Conservation (phyloP, 768 basidiomycete species). For the Gloeophyllum trabeum region DNA sequence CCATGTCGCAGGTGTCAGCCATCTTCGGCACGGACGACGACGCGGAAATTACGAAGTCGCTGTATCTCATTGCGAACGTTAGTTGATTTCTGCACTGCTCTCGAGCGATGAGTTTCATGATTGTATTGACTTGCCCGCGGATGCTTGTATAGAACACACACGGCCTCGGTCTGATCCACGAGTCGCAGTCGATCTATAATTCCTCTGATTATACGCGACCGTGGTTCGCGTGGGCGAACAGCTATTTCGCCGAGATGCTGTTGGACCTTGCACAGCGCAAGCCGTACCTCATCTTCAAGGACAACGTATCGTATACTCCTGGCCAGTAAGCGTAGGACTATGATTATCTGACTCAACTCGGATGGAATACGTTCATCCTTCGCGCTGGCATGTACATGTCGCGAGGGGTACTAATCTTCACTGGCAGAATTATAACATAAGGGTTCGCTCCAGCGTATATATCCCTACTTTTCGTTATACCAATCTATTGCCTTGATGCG, state of each 20-base stretch:
- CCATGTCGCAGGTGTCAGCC: slow-evolving; percentile 69
- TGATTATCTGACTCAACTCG: too few relatives aligned
- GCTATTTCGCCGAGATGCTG: slow-evolving; percentile 77
- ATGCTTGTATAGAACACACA: slow-evolving; percentile 46
- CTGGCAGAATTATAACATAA: too few relatives aligned
- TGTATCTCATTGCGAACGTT: slow-evolving; percentile 66
- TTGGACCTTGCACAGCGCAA: slow-evolving; percentile 67
- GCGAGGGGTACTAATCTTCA: too few relatives aligned
- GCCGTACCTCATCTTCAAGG: slow-evolving; percentile 53
- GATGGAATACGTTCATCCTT: too few relatives aligned
- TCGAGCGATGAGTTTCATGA: too few relatives aligned
- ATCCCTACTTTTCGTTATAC: too few relatives aligned
- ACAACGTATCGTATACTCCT: slow-evolving; percentile 42
- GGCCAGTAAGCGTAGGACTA: slow-evolving; percentile 26
- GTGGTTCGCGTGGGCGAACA: slow-evolving; percentile 82
- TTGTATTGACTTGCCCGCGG: neutral
- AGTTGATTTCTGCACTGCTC: slow-evolving; percentile 13
- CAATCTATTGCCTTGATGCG: too few relatives aligned
- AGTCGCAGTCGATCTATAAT: slow-evolving; percentile 57
- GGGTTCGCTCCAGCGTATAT: too few relatives aligned
- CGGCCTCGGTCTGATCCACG: slow-evolving; percentile 69
- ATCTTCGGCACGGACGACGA: slow-evolving; percentile 71
- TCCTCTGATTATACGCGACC: slow-evolving; percentile 47
- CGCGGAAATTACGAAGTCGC: slow-evolving; percentile 45
- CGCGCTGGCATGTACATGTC: too few relatives aligned